Base-by-base conservation (phyloP, 2,329 filamentous ascomycete species). In the Cytospora chrysosperma region DNA sequence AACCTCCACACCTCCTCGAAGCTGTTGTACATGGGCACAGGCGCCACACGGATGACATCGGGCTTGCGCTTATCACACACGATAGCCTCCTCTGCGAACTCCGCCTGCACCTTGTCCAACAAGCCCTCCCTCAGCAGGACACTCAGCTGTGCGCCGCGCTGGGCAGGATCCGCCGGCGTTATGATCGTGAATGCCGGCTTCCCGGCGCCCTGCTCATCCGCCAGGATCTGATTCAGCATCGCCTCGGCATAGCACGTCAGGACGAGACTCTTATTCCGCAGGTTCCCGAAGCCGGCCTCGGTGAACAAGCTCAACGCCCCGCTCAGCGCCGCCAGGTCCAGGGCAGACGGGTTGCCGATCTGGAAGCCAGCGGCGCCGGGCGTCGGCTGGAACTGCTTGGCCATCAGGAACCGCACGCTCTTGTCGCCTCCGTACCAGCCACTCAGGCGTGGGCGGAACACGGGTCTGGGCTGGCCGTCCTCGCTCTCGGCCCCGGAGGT, bases 401-500 rank as follows among this genome's bases (percentile, higher is more conserved):
- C 86, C 93, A 97, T 97, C 68, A 86, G 82, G 78, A 97, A 96
- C 17, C 93, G 83, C 37, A 86, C 86, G 56, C 79, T 76, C 75
- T 92, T 92, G 76, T 93, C 89, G 59, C 87, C 88, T 58, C 93
- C 93, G 85, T 94, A 97, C 93, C 93, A 97, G 27, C 93, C 93
- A 37, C 86, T 82, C 2, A 97, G 79, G 4, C 93, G 84, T 6
- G 86, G 88, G 19, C 82, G 81, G 71, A 88, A 93, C 1, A 79
- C 72, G 13, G 75, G 72, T 21, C 21, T 58, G 13, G 75, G 71
- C 63, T 63, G 47, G 19, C 75, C 73, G n/a, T 78, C 75, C 2
- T 73, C 72, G 9, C 72, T 70, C 21, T 78, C 72, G 32, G 70
- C 71, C 49, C 78, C 75, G n/a, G 74, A 69, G 5, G 83, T 80